Base-by-base conservation (phyloP, 1,284 basidiomycete species). In the Waitea zeae region DNA sequence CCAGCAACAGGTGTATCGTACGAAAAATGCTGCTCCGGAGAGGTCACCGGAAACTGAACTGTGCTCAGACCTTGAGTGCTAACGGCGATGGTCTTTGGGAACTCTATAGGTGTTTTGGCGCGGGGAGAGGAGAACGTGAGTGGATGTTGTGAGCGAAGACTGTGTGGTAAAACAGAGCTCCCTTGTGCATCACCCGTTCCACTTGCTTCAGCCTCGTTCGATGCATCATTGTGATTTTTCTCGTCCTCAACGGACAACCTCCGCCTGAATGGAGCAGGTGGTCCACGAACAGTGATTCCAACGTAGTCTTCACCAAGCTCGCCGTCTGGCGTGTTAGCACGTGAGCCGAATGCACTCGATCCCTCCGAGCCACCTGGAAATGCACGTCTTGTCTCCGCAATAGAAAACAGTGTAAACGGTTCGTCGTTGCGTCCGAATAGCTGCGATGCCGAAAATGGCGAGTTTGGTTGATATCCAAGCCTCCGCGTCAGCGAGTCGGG, bases 381-480 rank as follows among this genome's bases (percentile, higher is more conserved):
- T 62, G 62, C 60, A 33, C 67, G 56, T 43, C 65, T 72, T 1
- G 69, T 75, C 49, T 82, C 79, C 3, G 79, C 75, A 41, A 84
- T 82, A 3, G 80, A 81, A 51, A 78, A 84, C 5, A 84, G 51
- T 47, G 69, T 78, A 49, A 78, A 81, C 0, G 77, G 71, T 40
- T 83, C 81, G 34, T 80, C 74, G 1, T 69, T 68, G 20, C 69
- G 68, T 19, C 76, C 69, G 48, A 89, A 88, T 1, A 89, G 58
- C 42, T 89, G 82, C 11, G 81, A 81, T 2, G 83, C 78, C n/a
- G 86, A 76, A 44, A 86, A 92, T 0, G 87, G 86, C 0, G 86
- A 88, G 46, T 84, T 77, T 15, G 80, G 67, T 45, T 75, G 70
- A 45, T 68, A n/a, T n/a, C n/a, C n/a, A n/a, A n/a, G n/a, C n/a